These are phyloP conservation scores for Metarhizium guizhouense DNA, from an alignment of 2,329 filamentous ascomycete genomes.

Conservation along the genomic window DNA sequence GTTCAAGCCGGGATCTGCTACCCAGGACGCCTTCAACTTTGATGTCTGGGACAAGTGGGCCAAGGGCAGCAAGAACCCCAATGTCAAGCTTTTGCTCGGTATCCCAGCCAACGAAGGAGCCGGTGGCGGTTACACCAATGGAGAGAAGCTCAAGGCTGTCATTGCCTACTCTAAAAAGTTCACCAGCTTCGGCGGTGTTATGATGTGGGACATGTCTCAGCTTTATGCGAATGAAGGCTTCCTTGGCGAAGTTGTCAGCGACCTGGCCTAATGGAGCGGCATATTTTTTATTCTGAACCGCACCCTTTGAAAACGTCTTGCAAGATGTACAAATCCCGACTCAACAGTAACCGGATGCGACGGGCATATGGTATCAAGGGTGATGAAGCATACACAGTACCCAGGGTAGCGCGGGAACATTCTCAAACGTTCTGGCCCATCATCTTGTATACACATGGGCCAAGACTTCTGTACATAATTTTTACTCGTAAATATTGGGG, in stretches of 20 bases:
- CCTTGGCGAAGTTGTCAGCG: conserved; percentile 32
- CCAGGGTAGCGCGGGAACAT: not conserved
- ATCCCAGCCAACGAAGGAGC: conserved; percentile 47
- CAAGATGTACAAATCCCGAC: too few relatives aligned
- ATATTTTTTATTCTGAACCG: not conserved
- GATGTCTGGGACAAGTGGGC: conserved; percentile 59
- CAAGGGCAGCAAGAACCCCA: conserved; percentile 42
- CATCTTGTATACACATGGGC: not conserved
- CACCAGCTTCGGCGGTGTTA: conserved; percentile 55
- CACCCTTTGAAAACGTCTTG: too few relatives aligned
- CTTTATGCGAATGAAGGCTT: conserved; percentile 49
- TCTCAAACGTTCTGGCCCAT: not conserved
- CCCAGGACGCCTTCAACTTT: conserved; percentile 52
- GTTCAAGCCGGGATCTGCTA: conserved; percentile 33
- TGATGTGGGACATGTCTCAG: conserved; percentile 62
- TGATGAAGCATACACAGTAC: not conserved
- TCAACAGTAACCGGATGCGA: too few relatives aligned
- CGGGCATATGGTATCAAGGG: too few relatives aligned
- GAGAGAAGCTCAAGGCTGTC: conserved; percentile 34
- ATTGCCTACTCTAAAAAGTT: conserved; percentile 46
- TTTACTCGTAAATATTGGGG: not conserved
- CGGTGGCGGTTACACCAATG: conserved; percentile 45
- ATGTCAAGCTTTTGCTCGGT: conserved; percentile 54
- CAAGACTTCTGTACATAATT: not conserved
- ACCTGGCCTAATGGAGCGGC: conserved; percentile 14